Evolutionary conservation across 23 red algal species (phyloP).

Genomic region (Gracilaria caudata): DNA sequence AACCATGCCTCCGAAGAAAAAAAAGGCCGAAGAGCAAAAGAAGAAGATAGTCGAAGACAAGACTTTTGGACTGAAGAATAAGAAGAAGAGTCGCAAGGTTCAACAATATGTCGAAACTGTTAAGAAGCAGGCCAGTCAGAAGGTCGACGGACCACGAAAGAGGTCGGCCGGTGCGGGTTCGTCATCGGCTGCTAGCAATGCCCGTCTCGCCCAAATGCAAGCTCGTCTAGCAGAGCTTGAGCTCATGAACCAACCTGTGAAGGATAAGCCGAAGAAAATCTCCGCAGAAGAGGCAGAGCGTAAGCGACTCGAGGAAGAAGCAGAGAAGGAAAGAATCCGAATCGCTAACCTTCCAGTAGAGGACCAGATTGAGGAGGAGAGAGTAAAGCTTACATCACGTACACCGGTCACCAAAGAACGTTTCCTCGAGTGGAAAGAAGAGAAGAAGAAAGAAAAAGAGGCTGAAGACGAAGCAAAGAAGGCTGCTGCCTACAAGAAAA

Average conservation of each 20-base stretch:
- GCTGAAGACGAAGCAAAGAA: slow-evolving; percentile 52
- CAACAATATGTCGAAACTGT: slow-evolving; percentile 94
- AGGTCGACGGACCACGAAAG: slow-evolving; percentile 68
- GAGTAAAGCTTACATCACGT: slow-evolving; percentile 76
- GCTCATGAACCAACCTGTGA: slow-evolving; percentile 83
- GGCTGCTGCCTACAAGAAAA: slow-evolving; percentile 45
- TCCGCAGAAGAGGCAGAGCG: slow-evolving; percentile 67
- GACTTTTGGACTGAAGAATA: slow-evolving; percentile 99
- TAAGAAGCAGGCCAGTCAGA: slow-evolving; percentile 92
- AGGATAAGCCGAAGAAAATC: slow-evolving; percentile 82
- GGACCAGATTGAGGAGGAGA: slow-evolving; percentile 96
- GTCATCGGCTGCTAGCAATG: slow-evolving; percentile 45
- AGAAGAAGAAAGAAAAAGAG: slow-evolving; percentile 61
- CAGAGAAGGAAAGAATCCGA: slow-evolving; percentile 81
- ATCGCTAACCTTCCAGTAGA: slow-evolving; percentile 89
- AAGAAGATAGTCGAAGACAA: slow-evolving; percentile 99
- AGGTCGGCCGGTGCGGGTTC: slow-evolving; percentile 33
- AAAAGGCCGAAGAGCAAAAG: slow-evolving; percentile 90
- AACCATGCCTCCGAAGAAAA: slow-evolving; percentile 93
- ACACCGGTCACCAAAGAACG: slow-evolving; percentile 91
- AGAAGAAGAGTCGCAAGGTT: slow-evolving; percentile 99
- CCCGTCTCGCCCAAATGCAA: slow-evolving; percentile 71
- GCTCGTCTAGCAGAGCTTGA: slow-evolving; percentile 89
- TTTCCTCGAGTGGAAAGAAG: slow-evolving; percentile 84
- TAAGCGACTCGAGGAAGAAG: slow-evolving; percentile 70